Conservation (phyloP, 2,329 filamentous ascomycete genomes). For the Magnaporthiopsis rhizophila region DNA sequence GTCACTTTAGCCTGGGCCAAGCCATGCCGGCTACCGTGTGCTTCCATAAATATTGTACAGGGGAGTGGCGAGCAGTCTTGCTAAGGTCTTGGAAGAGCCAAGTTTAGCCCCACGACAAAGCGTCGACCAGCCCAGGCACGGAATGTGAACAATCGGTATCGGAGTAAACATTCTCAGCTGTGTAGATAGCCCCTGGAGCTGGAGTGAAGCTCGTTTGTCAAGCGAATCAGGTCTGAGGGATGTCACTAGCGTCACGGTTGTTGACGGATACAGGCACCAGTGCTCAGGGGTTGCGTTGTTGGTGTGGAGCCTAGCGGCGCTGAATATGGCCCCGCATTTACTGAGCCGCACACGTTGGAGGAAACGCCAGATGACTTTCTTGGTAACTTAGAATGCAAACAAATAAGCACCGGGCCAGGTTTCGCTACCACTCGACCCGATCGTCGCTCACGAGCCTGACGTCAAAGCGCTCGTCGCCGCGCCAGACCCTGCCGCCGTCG, state of each 20-base stretch:
- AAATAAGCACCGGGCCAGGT: neutral
- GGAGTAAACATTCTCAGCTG: neutral
- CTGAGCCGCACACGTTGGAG: too few species aligned
- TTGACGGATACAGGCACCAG: neutral
- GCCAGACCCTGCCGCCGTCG: conserved; percentile 46
- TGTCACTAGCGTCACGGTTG: neutral
- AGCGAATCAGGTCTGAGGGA: neutral
- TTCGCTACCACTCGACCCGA: conserved; percentile 40
- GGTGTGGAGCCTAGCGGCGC: too few species aligned
- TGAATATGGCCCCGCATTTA: too few species aligned
- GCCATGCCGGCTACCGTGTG: too few species aligned
- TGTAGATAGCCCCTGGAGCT: neutral
- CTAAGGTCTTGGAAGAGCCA: too few species aligned
- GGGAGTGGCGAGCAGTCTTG: too few species aligned
- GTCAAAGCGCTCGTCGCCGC: conserved; percentile 45
- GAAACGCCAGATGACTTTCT: neutral
- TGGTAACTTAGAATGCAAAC: neutral
- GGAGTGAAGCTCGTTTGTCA: neutral
- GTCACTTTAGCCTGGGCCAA: too few species aligned
- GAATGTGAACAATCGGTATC: neutral
- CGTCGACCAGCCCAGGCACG: neutral
- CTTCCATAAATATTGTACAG: too few species aligned
- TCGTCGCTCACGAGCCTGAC: conserved; percentile 53
- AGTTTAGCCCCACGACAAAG: too few species aligned
- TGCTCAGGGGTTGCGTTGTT: too few species aligned